These are phyloP conservation scores for Incumbomyces lentus DNA, from an alignment of 2,329 filamentous ascomycete species.

Conservation along the genomic window DNA sequence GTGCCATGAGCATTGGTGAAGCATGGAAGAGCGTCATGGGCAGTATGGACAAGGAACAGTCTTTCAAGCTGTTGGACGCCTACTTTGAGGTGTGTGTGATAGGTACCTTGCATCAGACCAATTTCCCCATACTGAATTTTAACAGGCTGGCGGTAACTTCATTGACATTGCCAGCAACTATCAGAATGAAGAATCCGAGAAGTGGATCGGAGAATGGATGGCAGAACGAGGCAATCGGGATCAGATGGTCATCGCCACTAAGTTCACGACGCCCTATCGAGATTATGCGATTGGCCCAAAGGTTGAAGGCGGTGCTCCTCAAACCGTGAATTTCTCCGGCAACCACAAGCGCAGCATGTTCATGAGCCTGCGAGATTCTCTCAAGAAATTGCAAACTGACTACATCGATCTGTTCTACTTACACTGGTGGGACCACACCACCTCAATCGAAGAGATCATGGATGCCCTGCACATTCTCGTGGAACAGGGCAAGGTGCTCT, in stretches of 20 bases:
- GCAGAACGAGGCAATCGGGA: slow-evolving; percentile 52
- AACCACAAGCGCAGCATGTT: slow-evolving; percentile 36
- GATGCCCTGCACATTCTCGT: slow-evolving; percentile 32
- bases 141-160: slow-evolving; percentile 41
- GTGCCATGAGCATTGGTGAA: slow-evolving; percentile 31
- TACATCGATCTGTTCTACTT: slow-evolving; percentile 47
- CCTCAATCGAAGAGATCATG: slow-evolving; percentile 30
- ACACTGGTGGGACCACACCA: slow-evolving; percentile 43
- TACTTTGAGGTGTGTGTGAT: slow-evolving; percentile 49
- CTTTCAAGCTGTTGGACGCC: slow-evolving; percentile 56
- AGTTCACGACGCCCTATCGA: slow-evolving; percentile 52
- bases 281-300: slow-evolving; percentile 31
- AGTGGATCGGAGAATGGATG: slow-evolving; percentile 55
- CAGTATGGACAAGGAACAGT: slow-evolving; percentile 51
- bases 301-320: slow-evolving; percentile 7
- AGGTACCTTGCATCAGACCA: no score
- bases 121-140: no score
- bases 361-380: slow-evolving; percentile 33
- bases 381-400: slow-evolving; percentile 42
- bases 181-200: slow-evolving; percentile 53
- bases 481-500: slow-evolving; percentile 31
- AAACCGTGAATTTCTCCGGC: slow-evolving; percentile 33
- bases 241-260: slow-evolving; percentile 61
- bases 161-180: slow-evolving; percentile 47
- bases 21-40: slow-evolving; percentile 45